Percentiles rank a stretch among this genome's conserved stretches.
Conservation (phyloP, 108 stramenopile species). For the Skeletonema tropicum region DNA sequence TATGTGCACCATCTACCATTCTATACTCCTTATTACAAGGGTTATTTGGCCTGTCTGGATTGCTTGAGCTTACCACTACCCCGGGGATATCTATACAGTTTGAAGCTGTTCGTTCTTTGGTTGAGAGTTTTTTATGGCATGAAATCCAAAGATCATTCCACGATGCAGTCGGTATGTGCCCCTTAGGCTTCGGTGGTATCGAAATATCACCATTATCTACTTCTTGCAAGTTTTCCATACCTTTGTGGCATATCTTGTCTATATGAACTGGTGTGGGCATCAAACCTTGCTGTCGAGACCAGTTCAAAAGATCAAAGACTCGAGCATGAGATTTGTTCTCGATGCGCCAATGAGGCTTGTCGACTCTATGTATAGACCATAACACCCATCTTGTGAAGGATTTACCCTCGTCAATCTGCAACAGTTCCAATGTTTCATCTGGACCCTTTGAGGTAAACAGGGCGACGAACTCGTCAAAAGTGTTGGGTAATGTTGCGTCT, state of each 20-base stretch:
- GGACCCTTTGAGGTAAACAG: conserved; percentile 2
- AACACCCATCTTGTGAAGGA: conserved; percentile 29
- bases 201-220: not conserved
- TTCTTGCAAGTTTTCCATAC: conserved; percentile 22
- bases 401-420: conserved; percentile 7
- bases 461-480: conserved; percentile 17
- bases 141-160: conserved; percentile 25
- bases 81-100: conserved; percentile 46
- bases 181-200: conserved; percentile 4
- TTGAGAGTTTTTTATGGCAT: conserved; percentile 31
- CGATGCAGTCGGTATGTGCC: conserved; percentile 8
- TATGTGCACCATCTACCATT: conserved; percentile 48
- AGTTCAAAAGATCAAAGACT: conserved; percentile 47
- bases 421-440: not conserved
- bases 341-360: conserved; percentile 31
- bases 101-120: conserved; percentile 15
- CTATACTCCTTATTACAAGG: conserved; percentile 36
- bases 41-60: conserved; percentile 30
- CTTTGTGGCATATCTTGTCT: conserved; percentile 39
- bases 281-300: conserved; percentile 17
- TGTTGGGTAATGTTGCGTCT: conserved; percentile 13
- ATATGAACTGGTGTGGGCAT: conserved; percentile 20
- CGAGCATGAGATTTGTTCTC: conserved; percentile 24
- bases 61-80: conserved; percentile 19
- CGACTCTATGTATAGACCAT: conserved; percentile 23